Base-by-base conservation (phyloP, 2,329 filamentous ascomycete species). In the Scedosporium minutisporum region DNA sequence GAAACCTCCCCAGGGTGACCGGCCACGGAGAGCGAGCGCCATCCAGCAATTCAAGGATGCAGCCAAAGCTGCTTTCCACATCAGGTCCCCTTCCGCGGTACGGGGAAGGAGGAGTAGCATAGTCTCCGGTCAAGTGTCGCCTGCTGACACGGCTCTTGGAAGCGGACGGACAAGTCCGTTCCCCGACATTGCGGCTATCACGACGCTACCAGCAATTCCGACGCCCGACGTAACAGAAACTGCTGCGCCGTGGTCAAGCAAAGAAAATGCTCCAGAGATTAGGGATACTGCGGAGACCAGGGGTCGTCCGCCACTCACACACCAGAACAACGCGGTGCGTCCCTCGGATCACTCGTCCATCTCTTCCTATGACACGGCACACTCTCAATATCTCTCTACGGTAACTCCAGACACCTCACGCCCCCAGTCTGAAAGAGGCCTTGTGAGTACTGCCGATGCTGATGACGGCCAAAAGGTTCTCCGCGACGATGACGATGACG, bases 341-440 rank as follows among this genome's bases (percentile, higher is more conserved):
- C 74, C 73, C 1, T 74, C 73, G 1, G 74, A 76, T 0, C 73
- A 74, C 6, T 75, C 75, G 3, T 73, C 71, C 60, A 75, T 72
- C 0, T 76, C 77, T 3, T 74, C 73, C 4, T 69, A 74, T 12
- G 73, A 71, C 18, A 73, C 75, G 5, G 62, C 70, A 0, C 74
- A 74, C 1, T 66, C 67, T 6, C 68, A 58, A 29, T 42, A 58
- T 12, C 53, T 18, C 12, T 58, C 61, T 33, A 62, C 71, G 18
- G 75, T 74, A 62, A 78, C 76, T 4, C 76, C 76, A 0, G 71
- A 75, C 61, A 75, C 73, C 0, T 77, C 76, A 1, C 71, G 75
- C 12, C 74, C 76, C 0, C 72, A 77, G 58, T 78, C 76, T 0
- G 75, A 76, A 61, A 73, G 66, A 55, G 53, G 48, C 7, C 16